Evolutionary conservation across 2,329 filamentous ascomycete species (phyloP), one percentile per base, ranked within the genome.

Genomic region (Colletotrichum falcatum): DNA sequence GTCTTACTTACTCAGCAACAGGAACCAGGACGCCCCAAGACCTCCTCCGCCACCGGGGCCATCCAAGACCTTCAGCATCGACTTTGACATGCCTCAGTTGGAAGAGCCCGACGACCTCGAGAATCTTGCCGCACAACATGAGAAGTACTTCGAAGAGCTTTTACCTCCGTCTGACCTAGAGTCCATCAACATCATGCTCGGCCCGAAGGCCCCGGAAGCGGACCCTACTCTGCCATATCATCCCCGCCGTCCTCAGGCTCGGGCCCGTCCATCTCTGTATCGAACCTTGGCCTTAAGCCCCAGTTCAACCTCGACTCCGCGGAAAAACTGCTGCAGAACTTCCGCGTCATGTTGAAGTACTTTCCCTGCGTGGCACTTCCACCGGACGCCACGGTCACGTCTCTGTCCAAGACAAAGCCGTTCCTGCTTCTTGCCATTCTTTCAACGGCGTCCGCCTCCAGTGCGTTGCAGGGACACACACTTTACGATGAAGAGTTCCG

Each of bases 401-500:
- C 77, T 0, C 78, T 89, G 49, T 83, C 86, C 2, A 77, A 79
- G 28, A 78, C 81, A 1, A 80, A 81, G 33, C 88, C 88, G 0
- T 88, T 89, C 73, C 78, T 89, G 23, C 76, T 90, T 44, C 76
- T 90, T 16, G 84, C 87, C 2, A 84, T 89, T 23, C 77, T 90
- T 1, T 83, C 87, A 2, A 82, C 84, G 1, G 83, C 85, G 4
- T 85, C 86, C 42, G 83, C 81, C 1, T 82, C 84, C 37, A 80
- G 75, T 14, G 84, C 84, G n/a, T 74, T 86, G 28, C 85, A 87
- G 72, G 83, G 87, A 0, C 85, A 89, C 65, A 83, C 78, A 18
- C 78, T 87, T 3, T 88, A 90, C 54, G 88, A 89, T 35, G 84
- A 86, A 59, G 88, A 90, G 77, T 87, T 90, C 61, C 81, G 87